Evolutionary conservation across 2,329 filamentous ascomycete species (phyloP).

Genomic region (Sordariomycetes sp.): DNA sequence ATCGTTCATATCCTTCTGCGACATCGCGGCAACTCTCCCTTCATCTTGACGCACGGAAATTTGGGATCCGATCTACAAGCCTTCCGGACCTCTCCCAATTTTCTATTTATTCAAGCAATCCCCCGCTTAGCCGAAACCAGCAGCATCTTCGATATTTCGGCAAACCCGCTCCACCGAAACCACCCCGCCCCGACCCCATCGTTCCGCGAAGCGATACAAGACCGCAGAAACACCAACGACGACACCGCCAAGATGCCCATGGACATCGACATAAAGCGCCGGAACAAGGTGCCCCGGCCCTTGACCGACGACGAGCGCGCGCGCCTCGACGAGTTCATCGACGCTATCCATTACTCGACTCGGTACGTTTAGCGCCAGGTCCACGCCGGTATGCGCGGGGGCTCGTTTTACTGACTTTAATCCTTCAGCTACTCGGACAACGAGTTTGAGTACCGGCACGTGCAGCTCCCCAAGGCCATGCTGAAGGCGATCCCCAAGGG

Average conservation of each 20-base stretch:
- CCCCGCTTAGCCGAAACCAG: background rate
- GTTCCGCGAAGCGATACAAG: background rate
- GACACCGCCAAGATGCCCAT: conserved; percentile 12
- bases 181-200: background rate
- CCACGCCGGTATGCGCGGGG: background rate
- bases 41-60: background rate
- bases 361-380: conserved; percentile 41
- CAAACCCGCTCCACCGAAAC: background rate
- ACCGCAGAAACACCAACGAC: background rate
- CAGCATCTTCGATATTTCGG: background rate
- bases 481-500: conserved; percentile 92
- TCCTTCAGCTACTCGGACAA: conserved; percentile 77
- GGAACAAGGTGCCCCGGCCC: conserved; percentile 74
- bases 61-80: background rate
- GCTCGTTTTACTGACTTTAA: conserved; percentile 5
- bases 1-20: background rate
- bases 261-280: conserved; percentile 66
- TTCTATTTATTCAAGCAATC: background rate
- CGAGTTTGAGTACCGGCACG: conserved; percentile 93
- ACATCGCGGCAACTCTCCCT: background rate
- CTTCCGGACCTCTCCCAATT: background rate
- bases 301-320: conserved; percentile 71
- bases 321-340: conserved; percentile 79
- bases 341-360: conserved; percentile 89
- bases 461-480: conserved; percentile 96